Base-by-base conservation (phyloP, 306 rosid species). In the Citrullus colocynthis region DNA sequence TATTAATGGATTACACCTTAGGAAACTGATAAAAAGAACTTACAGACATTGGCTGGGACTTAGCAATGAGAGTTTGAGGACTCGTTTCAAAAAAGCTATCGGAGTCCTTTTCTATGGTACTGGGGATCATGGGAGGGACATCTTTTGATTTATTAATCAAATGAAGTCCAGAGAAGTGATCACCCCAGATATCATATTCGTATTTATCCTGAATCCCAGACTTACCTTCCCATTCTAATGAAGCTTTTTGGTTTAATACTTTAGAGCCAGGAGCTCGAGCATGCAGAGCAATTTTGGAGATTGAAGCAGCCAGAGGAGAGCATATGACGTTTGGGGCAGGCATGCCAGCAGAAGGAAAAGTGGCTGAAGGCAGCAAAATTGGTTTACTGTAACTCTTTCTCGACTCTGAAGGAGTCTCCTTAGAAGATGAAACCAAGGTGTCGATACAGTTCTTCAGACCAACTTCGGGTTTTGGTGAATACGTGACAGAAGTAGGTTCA, bases 121-220 rank as follows among this genome's bases (percentile, higher is more conserved):
- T 81, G 56, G 86, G 87, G 85, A 83, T 82, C 87, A 87, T 72
- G 58, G 87, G 81, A 63, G 87, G 78, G 20, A 84, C 87, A 86
- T 85, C 83, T 71, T 84, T 87, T 62, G 86, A 70, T 81, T 81
- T 83, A 85, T 81, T 85, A 78, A 80, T 69, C 82, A 91, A 84
- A 86, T 89, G 90, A 80, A 91, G 88, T 75, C 93, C 88, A 72
- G 96, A 86, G 28, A 94, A 90, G 86, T 91, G 97, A 52, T 82
- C 96, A 61, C 96, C 97, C 99, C 99, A 95, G 55, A 95, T 95
- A 87, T 95, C 99, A 87, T 95, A 92, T 67, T 85, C 78, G 85
- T 88, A 91, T 85, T 90, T 87, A 80, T 89, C 93, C 58, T 84
- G 84, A 77, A 39, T 77, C 78, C 79, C 80, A 63, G 78, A 66